Evolutionary conservation across 2,329 filamentous ascomycete species (phyloP).

Genomic region (Furcasterigmium sp.): DNA sequence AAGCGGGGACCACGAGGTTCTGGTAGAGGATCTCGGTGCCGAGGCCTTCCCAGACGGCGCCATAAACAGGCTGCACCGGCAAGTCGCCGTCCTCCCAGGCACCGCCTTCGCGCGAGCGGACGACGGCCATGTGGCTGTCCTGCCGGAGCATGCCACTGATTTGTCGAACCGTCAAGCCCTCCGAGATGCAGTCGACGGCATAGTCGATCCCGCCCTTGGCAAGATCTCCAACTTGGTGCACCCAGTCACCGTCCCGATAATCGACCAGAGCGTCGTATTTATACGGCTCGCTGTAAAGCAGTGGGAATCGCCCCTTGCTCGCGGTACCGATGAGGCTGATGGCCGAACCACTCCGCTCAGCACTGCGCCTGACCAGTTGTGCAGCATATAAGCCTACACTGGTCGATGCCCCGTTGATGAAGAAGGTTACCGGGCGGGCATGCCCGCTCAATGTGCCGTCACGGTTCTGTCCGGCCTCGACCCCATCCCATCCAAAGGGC

Average conservation of each 20-base stretch:
- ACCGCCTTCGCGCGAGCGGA: neutral
- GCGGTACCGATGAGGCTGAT: slow-evolving; percentile 22
- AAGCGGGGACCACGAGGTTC: slow-evolving; percentile 15
- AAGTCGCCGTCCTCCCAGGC: neutral
- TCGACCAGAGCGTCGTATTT: slow-evolving; percentile 30
- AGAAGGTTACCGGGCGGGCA: slow-evolving; percentile 10
- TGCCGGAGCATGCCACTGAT: slow-evolving; percentile 19
- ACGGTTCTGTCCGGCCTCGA: neutral
- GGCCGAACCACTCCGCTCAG: slow-evolving; percentile 3
- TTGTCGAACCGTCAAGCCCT: slow-evolving; percentile 26
- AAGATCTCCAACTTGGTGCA: slow-evolving; percentile 17
- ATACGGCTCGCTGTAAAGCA: slow-evolving; percentile 26
- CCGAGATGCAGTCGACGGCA: slow-evolving; percentile 33
- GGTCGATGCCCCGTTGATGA: slow-evolving; percentile 27
- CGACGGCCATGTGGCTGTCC: slow-evolving; percentile 12
- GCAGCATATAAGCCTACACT: slow-evolving; percentile 26
- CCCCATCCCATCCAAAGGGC: slow-evolving; percentile 20
- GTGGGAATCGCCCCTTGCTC: slow-evolving; percentile 15
- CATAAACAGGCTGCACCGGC: slow-evolving; percentile 26
- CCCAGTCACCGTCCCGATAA: slow-evolving; percentile 28
- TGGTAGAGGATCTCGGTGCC: slow-evolving; percentile 33
- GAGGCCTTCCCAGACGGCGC: slow-evolving; percentile 35
- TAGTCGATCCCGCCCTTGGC: slow-evolving; percentile 24
- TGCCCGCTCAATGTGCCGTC: neutral
- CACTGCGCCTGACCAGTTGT: slow-evolving; percentile 17